Base-by-base conservation (phyloP, 306 rosid species). In the Quercus gilva region DNA sequence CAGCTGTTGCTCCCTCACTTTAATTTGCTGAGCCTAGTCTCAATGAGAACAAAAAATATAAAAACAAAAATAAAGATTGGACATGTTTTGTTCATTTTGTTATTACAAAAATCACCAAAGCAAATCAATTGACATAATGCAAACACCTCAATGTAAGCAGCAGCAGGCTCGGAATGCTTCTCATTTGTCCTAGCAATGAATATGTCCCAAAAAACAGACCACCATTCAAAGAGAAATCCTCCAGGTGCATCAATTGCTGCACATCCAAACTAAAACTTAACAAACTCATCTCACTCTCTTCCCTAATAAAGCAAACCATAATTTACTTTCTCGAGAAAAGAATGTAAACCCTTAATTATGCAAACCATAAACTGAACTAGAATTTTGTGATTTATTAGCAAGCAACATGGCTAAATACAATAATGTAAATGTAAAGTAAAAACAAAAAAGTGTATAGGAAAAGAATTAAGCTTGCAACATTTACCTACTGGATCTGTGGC, bases 161-260 rank as follows among this genome's bases (percentile, higher is more conserved):
- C 91, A 8, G 97, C 97, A 69, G 97, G 45, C 78, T 92, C 97
- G 11, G 97, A 94, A 80, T 92, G 97, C 83, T 92, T 92, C 81
- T 92, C 97, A 57, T 92, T 90, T 41, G 94, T 88, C 82, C 94
- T 92, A 26, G 97, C 86, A 79, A 94, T 94, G 85, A 94, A 94
- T 83, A 94, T 88, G 81, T 94, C 97, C 98, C 98, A 94, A 81
- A 92, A 94, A 67, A 94, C 98, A 77, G 96, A 92, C 98, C 98
- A 94, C 97, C 96, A 92, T 84, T 94, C 98, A 3, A 78, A 94
- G 31, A 94, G 94, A 81, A 94, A 94, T 49, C 98, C 98, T 67
- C 96, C 93, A 53, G 98, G 98, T 41, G 98, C 98, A 89, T 94
- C 97, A 85, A 92, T 94, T 84, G 98, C 98, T 94, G 94, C 89